These are phyloP conservation scores for Zhuliangozyma parablackwelliae DNA, from an alignment of 1,139 yeast genomes.

Conservation along the genomic window DNA sequence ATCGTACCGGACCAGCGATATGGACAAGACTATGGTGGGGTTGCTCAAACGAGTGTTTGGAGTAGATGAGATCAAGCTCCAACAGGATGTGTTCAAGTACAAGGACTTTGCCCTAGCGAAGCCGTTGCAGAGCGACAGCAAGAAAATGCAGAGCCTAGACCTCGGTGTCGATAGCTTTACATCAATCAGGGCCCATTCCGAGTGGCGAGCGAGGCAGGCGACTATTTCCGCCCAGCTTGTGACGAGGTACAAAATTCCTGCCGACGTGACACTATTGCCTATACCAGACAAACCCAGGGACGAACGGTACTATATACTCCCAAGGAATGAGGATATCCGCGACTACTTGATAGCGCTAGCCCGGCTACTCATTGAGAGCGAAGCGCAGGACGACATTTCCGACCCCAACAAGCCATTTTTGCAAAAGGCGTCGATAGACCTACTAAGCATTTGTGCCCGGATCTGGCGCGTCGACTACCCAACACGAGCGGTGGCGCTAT, in stretches of 20 bases:
- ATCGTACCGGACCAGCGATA: slow-evolving; percentile 45
- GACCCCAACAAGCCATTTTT: slow-evolving; percentile 21
- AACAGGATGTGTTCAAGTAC: slow-evolving; percentile 43
- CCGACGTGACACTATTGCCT: slow-evolving; percentile 27
- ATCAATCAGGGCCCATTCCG: slow-evolving; percentile 32
- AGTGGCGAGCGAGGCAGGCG: slow-evolving; percentile 51
- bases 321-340: slow-evolving; percentile 14
- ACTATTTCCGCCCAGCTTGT: slow-evolving; percentile 32
- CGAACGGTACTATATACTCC: slow-evolving; percentile 40
- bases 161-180: slow-evolving; percentile 24
- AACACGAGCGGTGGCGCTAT: slow-evolving; percentile 49
- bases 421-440: slow-evolving; percentile 36
- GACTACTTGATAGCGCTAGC: slow-evolving; percentile 4
- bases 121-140: slow-evolving; percentile 42
- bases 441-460: slow-evolving; percentile 43
- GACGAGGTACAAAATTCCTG: slow-evolving; percentile 36
- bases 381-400: slow-evolving; percentile 7
- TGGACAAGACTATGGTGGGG: slow-evolving; percentile 37
- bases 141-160: slow-evolving; percentile 13
- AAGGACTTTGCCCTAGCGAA: slow-evolving; percentile 43
- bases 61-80: slow-evolving; percentile 38
- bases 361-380: slow-evolving; percentile 13
- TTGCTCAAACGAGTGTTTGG: slow-evolving; percentile 39
- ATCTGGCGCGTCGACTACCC: slow-evolving; percentile 60
- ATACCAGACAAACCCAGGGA: slow-evolving; percentile 29